Evolutionary conservation across 1,284 basidiomycete species (phyloP), one percentile per base, ranked within the genome.

Genomic region (Leccinum colubrinum): DNA sequence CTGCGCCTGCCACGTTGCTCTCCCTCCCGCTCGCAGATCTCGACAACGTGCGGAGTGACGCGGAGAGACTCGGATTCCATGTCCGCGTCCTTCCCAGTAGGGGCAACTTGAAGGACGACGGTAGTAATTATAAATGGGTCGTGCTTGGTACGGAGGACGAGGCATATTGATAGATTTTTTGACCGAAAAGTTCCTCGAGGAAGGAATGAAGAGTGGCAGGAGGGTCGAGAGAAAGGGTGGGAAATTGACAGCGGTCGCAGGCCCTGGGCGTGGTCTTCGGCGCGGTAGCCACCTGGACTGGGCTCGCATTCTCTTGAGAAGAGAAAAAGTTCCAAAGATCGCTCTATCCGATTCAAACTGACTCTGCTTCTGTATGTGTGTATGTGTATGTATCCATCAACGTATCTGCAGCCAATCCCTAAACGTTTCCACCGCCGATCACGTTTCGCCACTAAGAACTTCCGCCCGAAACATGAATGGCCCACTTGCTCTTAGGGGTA

Each of bases 1-100:
- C n/a, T n/a, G 63, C 74, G 8, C 77, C 77, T 5, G 83, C 84
- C 2, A 80, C 78, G 4, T 73, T 84, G 33, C 80, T 83, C 64
- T 72, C 78, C 35, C 67, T 86, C 25, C 77, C 79, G 9, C 73
- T 75, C 56, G 73, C 70, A 6, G 82, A 85, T 59, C 67, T 84
- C 14, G 69, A 72, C 14, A 70, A 62, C 22, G 73, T 83, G 27
- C 71, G 74, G 33, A 65, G 68, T 6, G 74, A 78, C 11, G 83
- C 84, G 6, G 67, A 70, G 58, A 76, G 74, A n/a, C 66, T 81
- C 11, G 79, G 81, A 12, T 83, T 83, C 60, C 67, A 75, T 57
- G 72, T 78, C 12, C 76, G 78, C 41, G 68, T 77, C 20, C 75
- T 81, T 56, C 61, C 67, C 27, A 27, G 27, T 27, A 27, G 27